Conservation (phyloP, 768 basidiomycete species). For the Termitomyces sp. region DNA sequence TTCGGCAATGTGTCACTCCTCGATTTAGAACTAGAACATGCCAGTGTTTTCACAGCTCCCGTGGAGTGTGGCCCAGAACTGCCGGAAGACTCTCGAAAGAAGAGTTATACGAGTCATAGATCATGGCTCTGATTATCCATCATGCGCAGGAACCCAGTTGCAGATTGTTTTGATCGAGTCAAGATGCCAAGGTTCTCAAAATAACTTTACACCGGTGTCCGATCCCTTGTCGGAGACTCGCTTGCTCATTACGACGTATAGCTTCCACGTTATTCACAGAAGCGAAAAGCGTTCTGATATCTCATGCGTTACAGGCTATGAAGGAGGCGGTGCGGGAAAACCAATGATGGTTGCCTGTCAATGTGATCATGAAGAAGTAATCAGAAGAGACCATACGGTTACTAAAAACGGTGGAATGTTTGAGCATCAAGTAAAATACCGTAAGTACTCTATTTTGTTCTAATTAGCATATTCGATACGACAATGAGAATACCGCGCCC, state of each 20-base stretch:
- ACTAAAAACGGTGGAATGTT: neutral
- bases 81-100: neutral
- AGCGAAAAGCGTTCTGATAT: neutral
- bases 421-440: neutral
- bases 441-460: neutral
- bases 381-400: neutral
- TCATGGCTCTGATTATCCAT: neutral
- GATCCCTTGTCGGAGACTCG: neutral
- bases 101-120: neutral
- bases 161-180: neutral
- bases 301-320: neutral
- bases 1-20: neutral
- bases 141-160: neutral
- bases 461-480: neutral
- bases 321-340: neutral
- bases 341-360: neutral
- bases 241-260: neutral
- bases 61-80: too few relatives aligned
- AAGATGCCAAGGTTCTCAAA: neutral
- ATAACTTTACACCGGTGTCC: too few relatives aligned
- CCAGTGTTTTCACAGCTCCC: neutral
- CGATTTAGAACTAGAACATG: neutral
- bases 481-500: neutral
- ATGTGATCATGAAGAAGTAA: neutral
- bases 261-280: neutral